Percentiles rank a stretch among this genome's conserved stretches.
Evolutionary conservation across 2,329 filamentous ascomycete species (phyloP).

Genomic region (Diaporthe citri): DNA sequence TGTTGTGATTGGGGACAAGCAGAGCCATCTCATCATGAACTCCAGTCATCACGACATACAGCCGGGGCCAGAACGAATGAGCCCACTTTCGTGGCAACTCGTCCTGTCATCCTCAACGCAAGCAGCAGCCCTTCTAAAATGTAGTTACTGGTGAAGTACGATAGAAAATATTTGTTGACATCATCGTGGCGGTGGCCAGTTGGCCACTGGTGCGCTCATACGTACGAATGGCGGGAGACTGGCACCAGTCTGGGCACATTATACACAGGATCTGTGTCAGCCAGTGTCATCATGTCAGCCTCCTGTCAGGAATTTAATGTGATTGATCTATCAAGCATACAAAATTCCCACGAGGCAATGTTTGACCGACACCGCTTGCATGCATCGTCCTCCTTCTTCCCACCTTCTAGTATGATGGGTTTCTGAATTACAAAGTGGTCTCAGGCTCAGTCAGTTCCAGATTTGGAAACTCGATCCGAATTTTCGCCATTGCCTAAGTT

Average conservation of each 20-base stretch:
- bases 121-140: too few species aligned
- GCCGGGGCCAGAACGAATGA: background rate
- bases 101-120: background rate
- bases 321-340: background rate
- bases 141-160: background rate
- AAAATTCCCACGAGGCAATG: too few species aligned
- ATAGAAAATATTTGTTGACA: background rate
- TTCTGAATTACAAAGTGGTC: background rate
- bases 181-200: conserved; percentile 2
- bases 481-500: too few species aligned
- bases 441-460: background rate
- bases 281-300: conserved; percentile 21
- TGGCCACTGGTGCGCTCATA: too few species aligned
- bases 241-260: background rate
- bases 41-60: background rate
- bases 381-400: background rate
- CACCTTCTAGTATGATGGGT: background rate
- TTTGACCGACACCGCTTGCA: background rate
- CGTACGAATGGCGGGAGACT: background rate
- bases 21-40: background rate
- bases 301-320: too few species aligned
- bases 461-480: accelerated
- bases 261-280: background rate
- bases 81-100: background rate
- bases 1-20: too few species aligned